Percentiles rank a stretch among this genome's conserved stretches.
These are phyloP conservation scores for Nidula microcarpa DNA, from an alignment of 768 basidiomycete genomes.

Conservation along the genomic window DNA sequence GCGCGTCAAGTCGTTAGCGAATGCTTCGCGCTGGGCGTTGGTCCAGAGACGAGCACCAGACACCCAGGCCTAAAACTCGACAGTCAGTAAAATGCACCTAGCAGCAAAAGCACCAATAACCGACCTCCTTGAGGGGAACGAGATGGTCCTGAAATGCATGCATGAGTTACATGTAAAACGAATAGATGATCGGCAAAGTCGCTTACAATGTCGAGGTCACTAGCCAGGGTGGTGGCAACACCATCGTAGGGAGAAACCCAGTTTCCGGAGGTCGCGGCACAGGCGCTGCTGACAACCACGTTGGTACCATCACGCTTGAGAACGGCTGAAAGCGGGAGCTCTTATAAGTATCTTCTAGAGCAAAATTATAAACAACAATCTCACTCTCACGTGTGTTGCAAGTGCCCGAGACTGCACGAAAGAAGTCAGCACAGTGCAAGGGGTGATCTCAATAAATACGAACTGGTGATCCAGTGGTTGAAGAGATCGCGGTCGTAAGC, in stretches of 20 bases:
- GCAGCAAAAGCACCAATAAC: neutral
- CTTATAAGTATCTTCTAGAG: too few relatives aligned
- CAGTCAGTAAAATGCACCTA: neutral
- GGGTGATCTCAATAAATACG: slow-evolving; percentile 7
- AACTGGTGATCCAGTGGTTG: slow-evolving; percentile 47
- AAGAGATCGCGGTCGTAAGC: slow-evolving; percentile 35
- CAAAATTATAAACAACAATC: slow-evolving; percentile 5
- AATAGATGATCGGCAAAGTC: neutral
- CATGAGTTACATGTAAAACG: neutral
- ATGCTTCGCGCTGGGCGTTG: slow-evolving; percentile 41
- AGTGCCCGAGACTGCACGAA: slow-evolving; percentile 37
- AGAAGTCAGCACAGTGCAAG: neutral
- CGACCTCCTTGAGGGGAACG: slow-evolving; percentile 50
- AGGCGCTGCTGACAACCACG: slow-evolving; percentile 37
- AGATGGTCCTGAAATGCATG: slow-evolving; percentile 39
- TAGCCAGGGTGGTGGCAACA: slow-evolving; percentile 38
- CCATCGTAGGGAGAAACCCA: slow-evolving; percentile 54
- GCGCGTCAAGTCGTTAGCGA: slow-evolving; percentile 52
- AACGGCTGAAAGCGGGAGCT: slow-evolving; percentile 23
- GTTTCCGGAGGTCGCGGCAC: slow-evolving; percentile 41
- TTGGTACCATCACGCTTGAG: slow-evolving; percentile 40
- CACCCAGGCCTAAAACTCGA: slow-evolving; percentile 40
- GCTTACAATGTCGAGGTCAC: slow-evolving; percentile 48
- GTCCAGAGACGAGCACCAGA: slow-evolving; percentile 55
- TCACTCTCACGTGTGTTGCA: slow-evolving; percentile 53